Conservation (phyloP, 176 grass and related monocot species). For the Neostapfia colusana region DNA sequence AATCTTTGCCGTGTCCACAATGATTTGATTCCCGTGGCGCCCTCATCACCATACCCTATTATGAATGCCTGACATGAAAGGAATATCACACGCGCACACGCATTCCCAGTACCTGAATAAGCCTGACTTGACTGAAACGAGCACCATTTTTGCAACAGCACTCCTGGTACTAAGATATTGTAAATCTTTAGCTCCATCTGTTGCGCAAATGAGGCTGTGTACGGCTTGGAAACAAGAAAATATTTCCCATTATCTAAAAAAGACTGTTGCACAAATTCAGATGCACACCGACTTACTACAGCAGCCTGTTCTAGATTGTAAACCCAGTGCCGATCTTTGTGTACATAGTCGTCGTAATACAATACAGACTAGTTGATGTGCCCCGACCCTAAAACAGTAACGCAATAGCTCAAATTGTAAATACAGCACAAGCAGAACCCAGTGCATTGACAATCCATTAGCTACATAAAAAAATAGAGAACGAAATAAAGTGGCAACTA, state of each 20-base stretch:
- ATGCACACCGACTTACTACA: too few species aligned
- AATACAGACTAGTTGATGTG: neutral
- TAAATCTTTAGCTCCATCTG: too few species aligned
- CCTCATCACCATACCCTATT: conserved; percentile 23
- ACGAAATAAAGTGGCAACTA: too few species aligned
- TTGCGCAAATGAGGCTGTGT: too few species aligned
- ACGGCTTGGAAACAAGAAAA: too few species aligned
- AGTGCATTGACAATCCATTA: neutral
- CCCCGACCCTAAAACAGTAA: too few species aligned
- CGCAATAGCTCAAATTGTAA: neutral
- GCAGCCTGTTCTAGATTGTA: too few species aligned
- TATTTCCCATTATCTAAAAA: too few species aligned
- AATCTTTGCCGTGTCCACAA: conserved; percentile 40
- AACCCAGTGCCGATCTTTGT: too few species aligned
- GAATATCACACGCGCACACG: neutral
- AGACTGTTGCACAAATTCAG: too few species aligned
- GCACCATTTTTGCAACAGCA: neutral
- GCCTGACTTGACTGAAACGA: neutral
- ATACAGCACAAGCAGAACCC: neutral
- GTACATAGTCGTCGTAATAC: too few species aligned
- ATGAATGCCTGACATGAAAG: conserved; percentile 37
- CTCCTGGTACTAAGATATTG: too few species aligned
- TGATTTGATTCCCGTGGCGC: conserved; percentile 45
- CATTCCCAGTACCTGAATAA: neutral
- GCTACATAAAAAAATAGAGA: neutral